Conservation (phyloP, 371 early-diverging fungal species). For the Circinella minor region DNA sequence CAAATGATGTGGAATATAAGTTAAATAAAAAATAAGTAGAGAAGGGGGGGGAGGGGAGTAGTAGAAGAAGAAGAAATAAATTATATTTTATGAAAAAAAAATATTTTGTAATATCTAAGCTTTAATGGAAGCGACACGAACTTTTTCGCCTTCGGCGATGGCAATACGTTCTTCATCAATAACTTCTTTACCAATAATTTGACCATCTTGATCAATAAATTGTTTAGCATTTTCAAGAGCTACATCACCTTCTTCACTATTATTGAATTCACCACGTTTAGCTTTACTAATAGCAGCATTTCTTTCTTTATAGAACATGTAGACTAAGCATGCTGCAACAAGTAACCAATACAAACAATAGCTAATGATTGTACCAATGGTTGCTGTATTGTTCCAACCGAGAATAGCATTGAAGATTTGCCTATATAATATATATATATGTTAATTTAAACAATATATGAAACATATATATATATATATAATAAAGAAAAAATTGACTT, state of each 20-base stretch:
- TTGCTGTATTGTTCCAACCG: conserved; percentile 81
- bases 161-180: not conserved
- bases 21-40: no score
- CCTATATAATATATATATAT: conserved; percentile 4
- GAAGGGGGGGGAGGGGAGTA: not conserved
- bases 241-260: conserved; percentile 28
- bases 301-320: conserved; percentile 47
- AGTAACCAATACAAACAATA: conserved; percentile 81
- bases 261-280: conserved; percentile 25
- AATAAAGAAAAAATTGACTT: not conserved
- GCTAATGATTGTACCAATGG: conserved; percentile 66
- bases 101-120: not conserved
- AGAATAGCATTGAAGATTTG: conserved; percentile 29
- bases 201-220: conserved; percentile 32
- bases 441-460: no score
- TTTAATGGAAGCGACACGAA: not conserved
- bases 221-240: conserved; percentile 36
- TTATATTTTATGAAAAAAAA: not conserved
- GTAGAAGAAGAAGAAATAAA: not conserved
- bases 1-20: no score
- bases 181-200: conserved; percentile 21
- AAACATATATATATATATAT: no score
- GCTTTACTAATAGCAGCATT: conserved; percentile 26
- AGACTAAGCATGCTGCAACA: conserved; percentile 53
- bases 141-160: not conserved